Evolutionary conservation across 768 basidiomycete genomes (phyloP), one percentile per base, ranked within the genome.

Genomic region (Serendipita sp.): DNA sequence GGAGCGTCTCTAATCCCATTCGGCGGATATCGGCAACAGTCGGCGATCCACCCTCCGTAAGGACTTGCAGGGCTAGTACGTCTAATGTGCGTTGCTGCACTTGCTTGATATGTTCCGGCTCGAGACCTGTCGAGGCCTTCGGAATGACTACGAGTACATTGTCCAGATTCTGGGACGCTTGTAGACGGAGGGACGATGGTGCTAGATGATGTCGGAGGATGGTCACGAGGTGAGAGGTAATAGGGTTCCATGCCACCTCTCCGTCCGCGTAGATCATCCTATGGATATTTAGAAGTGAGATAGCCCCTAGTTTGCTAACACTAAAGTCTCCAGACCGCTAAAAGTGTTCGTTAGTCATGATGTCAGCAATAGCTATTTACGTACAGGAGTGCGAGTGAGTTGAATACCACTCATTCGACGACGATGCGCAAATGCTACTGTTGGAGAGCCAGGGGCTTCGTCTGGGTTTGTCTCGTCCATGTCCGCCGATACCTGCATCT

Each of bases 251-350:
- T 2, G 90, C 92, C 10, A 93, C 76, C 11, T 86, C 84, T 0
- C 90, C 84, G 10, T 86, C 80, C n/a, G 86, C 81, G 67, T 86
- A 87, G 56, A 96, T 85, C 16, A 99, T 78, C 2, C 95, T 85
- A 71, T 89, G 84, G 30, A 96, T 85, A 70, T 97, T 99, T 63
- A 90, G 79, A 68, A 84, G 78, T 0, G 86, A 80, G 8, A 95
- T 85, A 0, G 83, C 81, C 7, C 91, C 88, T 28, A 97, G 76
- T 71, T 90, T 91, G 66, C 82, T 82, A 65, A 97, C 85, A n/a
- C 91, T 90, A 76, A 96, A 98, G 68, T 99, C 95, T 0, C 89
- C 90, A 0, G 88, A 81, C n/a, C 88, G 81, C 89, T 92, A 66
- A 28, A 56, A 68, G n/a, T 35, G 34, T 44, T 3, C 64, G 52